Percentiles rank a stretch among this genome's conserved stretches.
phyloP scores from a whole-genome alignment of 352 stramenopile genomes.

The Globisporangium ultimum region DNA sequence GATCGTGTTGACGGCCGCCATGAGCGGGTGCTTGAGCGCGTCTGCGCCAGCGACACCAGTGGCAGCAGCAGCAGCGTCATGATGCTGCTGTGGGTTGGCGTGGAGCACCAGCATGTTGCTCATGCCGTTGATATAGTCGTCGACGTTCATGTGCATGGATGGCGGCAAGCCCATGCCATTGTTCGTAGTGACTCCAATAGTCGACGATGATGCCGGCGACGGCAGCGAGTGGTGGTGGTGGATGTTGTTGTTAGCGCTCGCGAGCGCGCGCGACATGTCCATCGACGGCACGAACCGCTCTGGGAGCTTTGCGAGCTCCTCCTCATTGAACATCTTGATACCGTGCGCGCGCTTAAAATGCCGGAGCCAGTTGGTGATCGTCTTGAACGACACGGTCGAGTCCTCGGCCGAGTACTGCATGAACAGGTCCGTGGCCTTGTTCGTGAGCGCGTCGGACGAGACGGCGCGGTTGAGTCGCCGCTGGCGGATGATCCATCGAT shows the following conservation, averaged over 20 bases:
- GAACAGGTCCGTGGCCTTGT: constrained; percentile 66
- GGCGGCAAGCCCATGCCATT: neutral
- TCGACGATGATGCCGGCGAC: constrained; percentile 3
- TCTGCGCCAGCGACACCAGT: neutral
- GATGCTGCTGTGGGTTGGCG: constrained; percentile 5
- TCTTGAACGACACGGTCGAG: constrained; percentile 33
- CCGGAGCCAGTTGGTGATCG: constrained; percentile 52
- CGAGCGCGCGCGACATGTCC: constrained; percentile 28
- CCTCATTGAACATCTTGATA: constrained; percentile 45
- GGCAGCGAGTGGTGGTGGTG: neutral
- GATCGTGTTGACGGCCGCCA: constrained; percentile 25
- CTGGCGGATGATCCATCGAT: constrained; percentile 79
- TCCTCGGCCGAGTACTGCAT: constrained; percentile 56
- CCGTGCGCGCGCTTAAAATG: constrained; percentile 69
- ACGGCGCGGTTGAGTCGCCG: constrained; percentile 45
- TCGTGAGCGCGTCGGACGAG: constrained; percentile 36
- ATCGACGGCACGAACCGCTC: constrained; percentile 60
- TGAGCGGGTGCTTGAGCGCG: constrained; percentile 17
- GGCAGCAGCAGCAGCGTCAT: constrained; percentile 7
- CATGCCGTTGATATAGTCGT: constrained; percentile 37
- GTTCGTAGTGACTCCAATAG: neutral
- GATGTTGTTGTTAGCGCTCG: neutral
- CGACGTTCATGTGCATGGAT: constrained; percentile 7
- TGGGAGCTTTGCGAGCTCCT: constrained; percentile 49
- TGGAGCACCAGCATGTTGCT: constrained; percentile 9